phyloP scores from a whole-genome alignment of 805 yeast species.

The Metschnikowia cerradonensis region DNA sequence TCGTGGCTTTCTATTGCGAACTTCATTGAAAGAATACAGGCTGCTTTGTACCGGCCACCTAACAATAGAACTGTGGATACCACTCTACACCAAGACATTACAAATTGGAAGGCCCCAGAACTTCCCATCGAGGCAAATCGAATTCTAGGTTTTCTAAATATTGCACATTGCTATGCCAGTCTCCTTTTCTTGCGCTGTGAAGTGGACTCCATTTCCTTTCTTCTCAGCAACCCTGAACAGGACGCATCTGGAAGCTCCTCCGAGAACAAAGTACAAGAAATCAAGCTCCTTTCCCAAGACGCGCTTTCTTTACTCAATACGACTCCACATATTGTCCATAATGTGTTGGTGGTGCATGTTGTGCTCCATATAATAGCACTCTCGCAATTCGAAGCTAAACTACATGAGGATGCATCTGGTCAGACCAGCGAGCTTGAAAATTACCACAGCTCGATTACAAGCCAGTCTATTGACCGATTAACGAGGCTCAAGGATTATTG shows the following conservation, averaged over 20 bases:
- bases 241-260: background rate
- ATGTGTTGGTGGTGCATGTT: conserved; percentile 4
- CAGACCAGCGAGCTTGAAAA: background rate
- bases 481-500: background rate
- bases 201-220: conserved; percentile 3
- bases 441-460: background rate
- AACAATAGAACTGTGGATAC: background rate
- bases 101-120: background rate
- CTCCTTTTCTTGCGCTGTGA: conserved; percentile 3
- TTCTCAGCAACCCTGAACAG: background rate
- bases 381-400: background rate
- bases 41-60: conserved; percentile 2
- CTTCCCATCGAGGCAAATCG: background rate
- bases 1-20: background rate
- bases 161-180: conserved; percentile 2
- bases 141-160: background rate
- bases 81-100: background rate
- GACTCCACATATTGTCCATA: background rate
- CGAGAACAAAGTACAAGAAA: background rate
- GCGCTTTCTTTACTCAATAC: background rate
- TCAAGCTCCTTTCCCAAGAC: background rate
- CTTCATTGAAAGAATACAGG: conserved; percentile 2
- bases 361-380: conserved; percentile 1
- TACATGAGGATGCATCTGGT: background rate
- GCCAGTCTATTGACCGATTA: background rate